Conservation (phyloP, 768 basidiomycete species). For the Hygrocybe coccinea region DNA sequence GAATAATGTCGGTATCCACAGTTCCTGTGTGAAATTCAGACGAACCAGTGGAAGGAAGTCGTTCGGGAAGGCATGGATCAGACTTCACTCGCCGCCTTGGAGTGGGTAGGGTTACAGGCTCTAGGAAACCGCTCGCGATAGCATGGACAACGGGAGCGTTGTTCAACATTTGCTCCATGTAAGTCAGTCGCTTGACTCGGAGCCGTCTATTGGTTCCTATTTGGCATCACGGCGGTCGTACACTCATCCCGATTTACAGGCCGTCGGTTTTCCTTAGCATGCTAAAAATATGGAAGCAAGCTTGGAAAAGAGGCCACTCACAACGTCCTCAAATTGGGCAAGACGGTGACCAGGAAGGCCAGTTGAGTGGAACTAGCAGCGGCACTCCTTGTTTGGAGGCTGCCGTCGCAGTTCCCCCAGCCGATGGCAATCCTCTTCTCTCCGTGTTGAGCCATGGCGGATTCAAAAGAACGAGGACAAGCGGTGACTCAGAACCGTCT, state of each 20-base stretch:
- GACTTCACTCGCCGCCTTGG: constrained; percentile 41
- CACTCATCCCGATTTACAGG: too few species aligned
- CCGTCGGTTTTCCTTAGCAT: constrained; percentile 29
- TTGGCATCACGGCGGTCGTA: too few species aligned
- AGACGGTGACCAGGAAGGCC: constrained; percentile 21
- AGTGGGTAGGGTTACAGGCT: constrained; percentile 13
- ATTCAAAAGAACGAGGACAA: not conserved
- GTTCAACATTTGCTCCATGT: constrained; percentile 59
- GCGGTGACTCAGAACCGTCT: not conserved
- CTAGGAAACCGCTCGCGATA: constrained; percentile 27
- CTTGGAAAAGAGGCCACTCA: constrained; percentile 36
- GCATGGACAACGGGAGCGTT: constrained; percentile 40
- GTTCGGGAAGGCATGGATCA: constrained; percentile 57
- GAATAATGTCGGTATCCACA: constrained; percentile 21
- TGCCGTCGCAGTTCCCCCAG: constrained; percentile 18
- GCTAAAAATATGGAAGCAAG: constrained; percentile 49
- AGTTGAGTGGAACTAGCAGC: constrained; percentile 26
- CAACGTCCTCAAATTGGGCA: not conserved
- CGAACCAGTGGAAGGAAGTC: constrained; percentile 65
- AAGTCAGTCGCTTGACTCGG: too few species aligned
- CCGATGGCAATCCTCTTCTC: constrained; percentile 7
- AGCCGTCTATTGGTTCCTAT: too few species aligned
- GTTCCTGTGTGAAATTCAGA: constrained; percentile 14
- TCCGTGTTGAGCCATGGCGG: constrained; percentile 8
- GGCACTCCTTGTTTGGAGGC: constrained; percentile 21